Conservation (phyloP, 495 filamentous ascomycete genomes). For the Lophiostoma macrostomum region DNA sequence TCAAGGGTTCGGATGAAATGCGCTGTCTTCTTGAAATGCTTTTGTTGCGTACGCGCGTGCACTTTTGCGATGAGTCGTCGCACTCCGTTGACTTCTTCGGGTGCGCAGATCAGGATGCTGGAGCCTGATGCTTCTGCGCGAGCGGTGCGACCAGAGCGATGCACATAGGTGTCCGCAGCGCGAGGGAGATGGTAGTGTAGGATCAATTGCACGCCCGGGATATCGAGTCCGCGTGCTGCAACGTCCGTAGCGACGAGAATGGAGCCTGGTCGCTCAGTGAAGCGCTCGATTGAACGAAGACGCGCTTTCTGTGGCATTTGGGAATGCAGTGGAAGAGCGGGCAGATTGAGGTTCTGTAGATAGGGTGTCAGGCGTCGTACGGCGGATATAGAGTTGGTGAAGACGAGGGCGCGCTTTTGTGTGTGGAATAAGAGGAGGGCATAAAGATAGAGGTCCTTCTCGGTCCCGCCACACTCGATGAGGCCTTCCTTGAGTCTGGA, state of each 20-base stretch:
- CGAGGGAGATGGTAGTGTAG: conserved; percentile 95
- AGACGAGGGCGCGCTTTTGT: conserved; percentile 74
- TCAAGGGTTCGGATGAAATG: conserved; percentile 74
- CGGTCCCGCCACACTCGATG: conserved; percentile 84
- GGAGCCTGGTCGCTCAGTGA: conserved; percentile 58
- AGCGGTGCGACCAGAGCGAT: conserved; percentile 92
- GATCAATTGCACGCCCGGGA: conserved; percentile 79
- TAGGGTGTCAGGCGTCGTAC: conserved; percentile 84
- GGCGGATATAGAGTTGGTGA: conserved; percentile 92
- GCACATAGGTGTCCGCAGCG: conserved; percentile 88
- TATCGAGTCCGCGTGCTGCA: conserved; percentile 93
- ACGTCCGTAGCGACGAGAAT: conserved; percentile 94
- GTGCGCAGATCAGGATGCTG: conserved; percentile 82
- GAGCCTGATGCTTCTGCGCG: conserved; percentile 73
- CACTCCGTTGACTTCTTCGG: conserved; percentile 83
- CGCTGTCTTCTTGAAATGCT: conserved; percentile 44
- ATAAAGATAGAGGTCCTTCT: conserved; percentile 97
- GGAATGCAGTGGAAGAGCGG: conserved; percentile 77
- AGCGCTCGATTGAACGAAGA: conserved; percentile 85
- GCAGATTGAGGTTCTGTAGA: conserved; percentile 76
- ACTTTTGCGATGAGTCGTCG: conserved; percentile 83
- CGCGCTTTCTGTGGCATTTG: conserved; percentile 97
- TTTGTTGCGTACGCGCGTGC: conserved; percentile 51
- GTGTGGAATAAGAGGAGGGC: conserved; percentile 79
- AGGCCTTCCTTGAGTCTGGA: conserved; percentile 81